Conservation (phyloP, 768 basidiomycete species). For the Candolleomyces eurysporus region DNA sequence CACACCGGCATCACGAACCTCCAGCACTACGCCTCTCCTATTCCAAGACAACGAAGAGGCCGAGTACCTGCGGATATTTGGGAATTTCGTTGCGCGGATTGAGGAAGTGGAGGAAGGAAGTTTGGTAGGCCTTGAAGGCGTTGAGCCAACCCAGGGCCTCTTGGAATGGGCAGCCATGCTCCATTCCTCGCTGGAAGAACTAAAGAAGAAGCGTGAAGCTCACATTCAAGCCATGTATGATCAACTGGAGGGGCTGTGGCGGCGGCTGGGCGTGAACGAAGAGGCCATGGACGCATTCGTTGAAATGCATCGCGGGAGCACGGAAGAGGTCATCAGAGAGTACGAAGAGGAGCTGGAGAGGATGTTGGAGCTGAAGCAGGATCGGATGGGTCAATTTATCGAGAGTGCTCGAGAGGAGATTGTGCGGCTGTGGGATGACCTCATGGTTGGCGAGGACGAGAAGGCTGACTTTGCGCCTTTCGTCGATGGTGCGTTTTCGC, state of each 20-base stretch:
- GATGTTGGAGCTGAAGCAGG: slow-evolving; percentile 85
- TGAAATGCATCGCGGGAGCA: slow-evolving; percentile 80
- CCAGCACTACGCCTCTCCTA: slow-evolving; percentile 33
- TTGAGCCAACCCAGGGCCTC: slow-evolving; percentile 78
- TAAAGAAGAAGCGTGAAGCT: slow-evolving; percentile 71
- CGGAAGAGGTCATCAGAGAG: slow-evolving; percentile 69
- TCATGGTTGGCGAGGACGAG: slow-evolving; percentile 85
- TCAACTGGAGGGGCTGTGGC: slow-evolving; percentile 89
- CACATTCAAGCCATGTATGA: slow-evolving; percentile 95
- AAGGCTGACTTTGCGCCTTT: slow-evolving; percentile 78
- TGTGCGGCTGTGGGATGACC: slow-evolving; percentile 74
- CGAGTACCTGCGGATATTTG: slow-evolving; percentile 56
- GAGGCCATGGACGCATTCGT: slow-evolving; percentile 90
- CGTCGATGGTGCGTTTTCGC: slow-evolving; percentile 62
- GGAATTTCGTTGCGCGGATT: slow-evolving; percentile 58
- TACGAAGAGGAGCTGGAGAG: slow-evolving; percentile 90
- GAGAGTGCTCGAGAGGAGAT: slow-evolving; percentile 81
- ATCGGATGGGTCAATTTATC: slow-evolving; percentile 85
- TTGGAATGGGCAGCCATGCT: slow-evolving; percentile 66
- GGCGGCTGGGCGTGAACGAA: slow-evolving; percentile 76
- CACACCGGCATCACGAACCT: slow-evolving; percentile 44
- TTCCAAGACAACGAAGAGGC: slow-evolving; percentile 39
- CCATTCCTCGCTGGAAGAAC: slow-evolving; percentile 60
- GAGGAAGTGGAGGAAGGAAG: slow-evolving; percentile 48
- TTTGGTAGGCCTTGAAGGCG: slow-evolving; percentile 61